Percentiles rank a stretch among this genome's conserved stretches.
phyloP scores from a whole-genome alignment of 176 grass and related monocot genomes.

The Poa pratensis region DNA sequence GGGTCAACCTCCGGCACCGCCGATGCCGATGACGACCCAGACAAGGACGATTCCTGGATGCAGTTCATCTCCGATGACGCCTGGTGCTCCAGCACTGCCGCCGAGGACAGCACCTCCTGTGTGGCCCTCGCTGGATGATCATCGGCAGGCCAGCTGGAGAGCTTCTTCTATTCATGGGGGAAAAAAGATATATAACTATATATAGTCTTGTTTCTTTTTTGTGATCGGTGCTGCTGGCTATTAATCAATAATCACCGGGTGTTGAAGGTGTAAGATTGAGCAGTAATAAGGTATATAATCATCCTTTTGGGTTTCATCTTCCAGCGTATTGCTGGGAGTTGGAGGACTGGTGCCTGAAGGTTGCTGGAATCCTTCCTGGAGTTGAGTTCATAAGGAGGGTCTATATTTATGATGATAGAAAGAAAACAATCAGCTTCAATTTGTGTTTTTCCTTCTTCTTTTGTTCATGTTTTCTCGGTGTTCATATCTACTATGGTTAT shows the following conservation, averaged over 20 bases:
- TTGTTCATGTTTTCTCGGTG: slow-evolving; percentile 1
- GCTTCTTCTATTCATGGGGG: slow-evolving; percentile 35
- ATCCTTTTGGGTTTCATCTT: slow-evolving; percentile 46
- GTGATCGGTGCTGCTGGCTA: slow-evolving; percentile 37
- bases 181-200: slow-evolving; percentile 42
- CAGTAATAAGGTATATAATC: slow-evolving; percentile 49
- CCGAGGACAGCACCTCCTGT: slow-evolving; percentile 62
- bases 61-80: slow-evolving; percentile 91
- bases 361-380: slow-evolving; percentile 54
- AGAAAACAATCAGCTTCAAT: slow-evolving; percentile 32
- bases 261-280: slow-evolving; percentile 40
- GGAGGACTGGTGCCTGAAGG: slow-evolving; percentile 47
- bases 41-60: slow-evolving; percentile 91
- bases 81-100: slow-evolving; percentile 62
- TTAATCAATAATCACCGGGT: slow-evolving; percentile 45
- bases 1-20: slow-evolving; percentile 54
- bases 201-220: slow-evolving; percentile 24
- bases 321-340: slow-evolving; percentile 51
- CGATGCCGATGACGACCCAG: slow-evolving; percentile 52
- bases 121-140: slow-evolving; percentile 47
- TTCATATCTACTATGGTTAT: slow-evolving; percentile 33
- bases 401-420: slow-evolving; percentile 36
- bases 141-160: background rate
- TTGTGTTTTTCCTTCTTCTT: slow-evolving; percentile 7
- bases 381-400: slow-evolving; percentile 53